These are phyloP conservation scores for Fomitiporia mediterranea DNA, from an alignment of 1,284 basidiomycete genomes.

Conservation along the genomic window DNA sequence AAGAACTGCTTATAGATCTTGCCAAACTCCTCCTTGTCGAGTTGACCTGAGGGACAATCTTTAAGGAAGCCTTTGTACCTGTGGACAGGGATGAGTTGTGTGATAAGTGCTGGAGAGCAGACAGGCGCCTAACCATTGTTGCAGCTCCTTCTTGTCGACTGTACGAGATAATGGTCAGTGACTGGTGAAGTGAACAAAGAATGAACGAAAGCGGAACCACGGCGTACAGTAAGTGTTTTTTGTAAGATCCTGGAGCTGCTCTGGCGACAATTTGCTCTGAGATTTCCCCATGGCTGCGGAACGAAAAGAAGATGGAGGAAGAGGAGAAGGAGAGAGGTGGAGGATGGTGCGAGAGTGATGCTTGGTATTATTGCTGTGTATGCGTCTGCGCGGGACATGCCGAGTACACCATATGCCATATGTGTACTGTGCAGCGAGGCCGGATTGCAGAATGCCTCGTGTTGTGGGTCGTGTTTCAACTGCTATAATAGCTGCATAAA, in stretches of 20 bases:
- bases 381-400: constrained; percentile 6
- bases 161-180: constrained; percentile 25
- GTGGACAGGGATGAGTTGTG: constrained; percentile 20
- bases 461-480: constrained; percentile 30
- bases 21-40: constrained; percentile 95
- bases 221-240: constrained; percentile 96
- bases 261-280: constrained; percentile 92
- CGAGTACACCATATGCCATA: not conserved
- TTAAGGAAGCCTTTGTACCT: constrained; percentile 99
- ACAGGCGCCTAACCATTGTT: constrained; percentile 75
- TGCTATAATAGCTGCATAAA: constrained; percentile 33
- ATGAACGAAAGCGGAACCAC: constrained; percentile 18
- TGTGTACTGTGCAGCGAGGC: not conserved
- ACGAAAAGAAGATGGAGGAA: not conserved
- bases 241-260: constrained; percentile 94
- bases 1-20: constrained; percentile 99
- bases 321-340: not conserved
- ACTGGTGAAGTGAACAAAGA: constrained; percentile 21
- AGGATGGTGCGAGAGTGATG: not conserved
- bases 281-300: constrained; percentile 82
- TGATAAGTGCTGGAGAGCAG: constrained; percentile 15
- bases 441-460: not conserved
- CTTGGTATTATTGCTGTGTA: not conserved
- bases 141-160: constrained; percentile 99
- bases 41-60: constrained; percentile 95